Evolutionary conservation across 352 stramenopile genomes (phyloP).

Genomic region (Globisporangium middletonii): DNA sequence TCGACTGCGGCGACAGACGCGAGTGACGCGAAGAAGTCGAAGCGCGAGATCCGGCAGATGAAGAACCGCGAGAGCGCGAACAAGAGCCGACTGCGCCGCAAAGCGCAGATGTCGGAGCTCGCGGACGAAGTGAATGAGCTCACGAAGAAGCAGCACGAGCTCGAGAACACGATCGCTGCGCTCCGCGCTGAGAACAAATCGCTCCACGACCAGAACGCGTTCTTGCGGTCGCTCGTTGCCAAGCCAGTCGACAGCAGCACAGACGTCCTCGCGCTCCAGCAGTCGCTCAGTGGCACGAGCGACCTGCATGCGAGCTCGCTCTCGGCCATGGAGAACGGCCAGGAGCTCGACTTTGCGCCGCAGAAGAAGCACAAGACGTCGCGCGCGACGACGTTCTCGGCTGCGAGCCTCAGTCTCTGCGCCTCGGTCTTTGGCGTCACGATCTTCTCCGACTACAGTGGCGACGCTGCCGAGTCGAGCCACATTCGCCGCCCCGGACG

Average conservation of each 20-base stretch:
- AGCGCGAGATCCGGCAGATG: slow-evolving; percentile 81
- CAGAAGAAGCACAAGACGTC: slow-evolving; percentile 33
- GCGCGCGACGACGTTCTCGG: slow-evolving; percentile 39
- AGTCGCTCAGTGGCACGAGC: slow-evolving; percentile 9
- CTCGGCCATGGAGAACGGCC: slow-evolving; percentile 23
- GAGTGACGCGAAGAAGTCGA: slow-evolving; percentile 45
- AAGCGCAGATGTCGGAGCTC: slow-evolving; percentile 61
- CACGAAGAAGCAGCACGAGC: slow-evolving; percentile 60
- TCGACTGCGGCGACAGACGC: slow-evolving; percentile 2
- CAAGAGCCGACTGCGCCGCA: slow-evolving; percentile 66
- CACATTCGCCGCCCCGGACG: slow-evolving; percentile 51
- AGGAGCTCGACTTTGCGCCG: slow-evolving; percentile 16
- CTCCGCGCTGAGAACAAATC: slow-evolving; percentile 77
- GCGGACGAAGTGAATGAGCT: slow-evolving; percentile 52
- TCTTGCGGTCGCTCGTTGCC: slow-evolving; percentile 68
- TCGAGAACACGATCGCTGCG: slow-evolving; percentile 60
- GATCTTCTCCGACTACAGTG: slow-evolving; percentile 53
- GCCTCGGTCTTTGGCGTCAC: slow-evolving; percentile 78
- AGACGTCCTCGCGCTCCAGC: slow-evolving; percentile 20
- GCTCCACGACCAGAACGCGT: slow-evolving; percentile 69
- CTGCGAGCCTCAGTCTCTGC: slow-evolving; percentile 56
- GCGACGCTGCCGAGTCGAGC: slow-evolving; percentile 19
- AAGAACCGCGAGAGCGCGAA: slow-evolving; percentile 86
- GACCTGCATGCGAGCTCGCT: slow-evolving; percentile 8
- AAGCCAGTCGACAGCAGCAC: slow-evolving; percentile 8